Evolutionary conservation across 2,329 filamentous ascomycete species (phyloP).

Genomic region (Paracorniculantispora psalliotae): DNA sequence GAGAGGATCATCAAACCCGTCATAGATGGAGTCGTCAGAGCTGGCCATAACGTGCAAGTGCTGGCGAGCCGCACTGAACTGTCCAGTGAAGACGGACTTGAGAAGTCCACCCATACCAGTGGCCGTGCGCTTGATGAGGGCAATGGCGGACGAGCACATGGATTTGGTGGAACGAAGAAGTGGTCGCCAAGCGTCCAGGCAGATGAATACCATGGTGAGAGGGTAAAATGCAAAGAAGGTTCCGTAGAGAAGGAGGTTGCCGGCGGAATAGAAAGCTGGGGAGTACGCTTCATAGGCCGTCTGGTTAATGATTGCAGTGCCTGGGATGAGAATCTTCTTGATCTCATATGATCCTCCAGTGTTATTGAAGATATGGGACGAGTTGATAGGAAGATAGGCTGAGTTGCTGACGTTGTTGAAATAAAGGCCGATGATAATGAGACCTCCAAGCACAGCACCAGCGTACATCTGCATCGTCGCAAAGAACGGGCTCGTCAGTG

Average conservation of each 20-base stretch:
- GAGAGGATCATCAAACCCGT: slow-evolving; percentile 38
- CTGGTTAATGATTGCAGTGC: slow-evolving; percentile 26
- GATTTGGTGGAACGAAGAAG: background rate
- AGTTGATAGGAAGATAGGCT: slow-evolving; percentile 45
- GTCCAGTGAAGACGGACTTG: slow-evolving; percentile 26
- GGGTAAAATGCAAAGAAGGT: slow-evolving; percentile 30
- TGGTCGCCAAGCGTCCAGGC: slow-evolving; percentile 28
- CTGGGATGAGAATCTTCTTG: slow-evolving; percentile 36
- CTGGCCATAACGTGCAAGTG: slow-evolving; percentile 33
- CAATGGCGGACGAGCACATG: background rate
- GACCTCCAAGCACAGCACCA: background rate
- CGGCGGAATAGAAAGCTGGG: slow-evolving; percentile 29
- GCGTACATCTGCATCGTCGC: background rate
- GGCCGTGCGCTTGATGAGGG: background rate
- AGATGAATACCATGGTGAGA: slow-evolving; percentile 31
- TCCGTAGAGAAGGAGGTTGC: slow-evolving; percentile 27
- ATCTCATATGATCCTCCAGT: slow-evolving; percentile 37
- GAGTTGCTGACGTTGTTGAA: slow-evolving; percentile 37
- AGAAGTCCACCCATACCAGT: slow-evolving; percentile 22
- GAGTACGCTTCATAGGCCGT: slow-evolving; percentile 32
- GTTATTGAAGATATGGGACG: slow-evolving; percentile 41
- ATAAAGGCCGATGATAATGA: slow-evolving; percentile 12
- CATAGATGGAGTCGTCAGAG: slow-evolving; percentile 35
- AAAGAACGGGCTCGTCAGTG: slow-evolving; percentile 11
- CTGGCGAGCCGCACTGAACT: slow-evolving; percentile 25